These are phyloP conservation scores for Drechslera avenae DNA, from an alignment of 2,329 filamentous ascomycete species.

Conservation along the genomic window DNA sequence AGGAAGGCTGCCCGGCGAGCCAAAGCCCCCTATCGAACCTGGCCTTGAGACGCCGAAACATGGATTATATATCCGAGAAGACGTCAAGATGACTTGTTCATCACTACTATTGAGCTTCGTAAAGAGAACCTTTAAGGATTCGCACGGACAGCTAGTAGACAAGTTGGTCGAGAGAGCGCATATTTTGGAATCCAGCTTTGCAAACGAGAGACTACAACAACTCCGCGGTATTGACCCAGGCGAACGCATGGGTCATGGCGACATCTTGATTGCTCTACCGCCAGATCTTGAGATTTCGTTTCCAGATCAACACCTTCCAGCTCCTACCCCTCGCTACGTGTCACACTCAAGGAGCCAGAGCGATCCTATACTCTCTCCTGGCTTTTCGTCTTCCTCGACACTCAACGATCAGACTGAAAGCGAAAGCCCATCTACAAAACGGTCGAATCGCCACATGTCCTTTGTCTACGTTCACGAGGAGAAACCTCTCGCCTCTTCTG, in stretches of 20 bases:
- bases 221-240: conserved; percentile 38
- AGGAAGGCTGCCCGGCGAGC: conserved; percentile 73
- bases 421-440: conserved; percentile 10
- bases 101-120: conserved; percentile 76
- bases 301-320: conserved; percentile 12
- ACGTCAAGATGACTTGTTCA: conserved; percentile 82
- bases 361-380: conserved; percentile 27
- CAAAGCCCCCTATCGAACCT: conserved; percentile 67
- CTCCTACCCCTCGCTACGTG: conserved; percentile 17
- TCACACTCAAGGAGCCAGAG: conserved; percentile 29
- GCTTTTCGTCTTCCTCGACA: conserved; percentile 26
- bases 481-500: conserved; percentile 15
- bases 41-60: conserved; percentile 67
- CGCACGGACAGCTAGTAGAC: conserved; percentile 73
- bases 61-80: conserved; percentile 82
- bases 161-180: conserved; percentile 47
- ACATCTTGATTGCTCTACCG: conserved; percentile 44
- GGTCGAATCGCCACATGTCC: conserved; percentile 13
- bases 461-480: conserved; percentile 21
- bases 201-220: conserved; percentile 41
- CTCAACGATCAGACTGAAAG: conserved; percentile 19
- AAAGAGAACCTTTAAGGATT: conserved; percentile 79
- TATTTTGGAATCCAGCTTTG: conserved; percentile 40
- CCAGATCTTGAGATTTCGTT: conserved; percentile 33
- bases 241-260: conserved; percentile 41